Conservation (phyloP, 805 yeast species). For the Huiozyma sinensis region DNA sequence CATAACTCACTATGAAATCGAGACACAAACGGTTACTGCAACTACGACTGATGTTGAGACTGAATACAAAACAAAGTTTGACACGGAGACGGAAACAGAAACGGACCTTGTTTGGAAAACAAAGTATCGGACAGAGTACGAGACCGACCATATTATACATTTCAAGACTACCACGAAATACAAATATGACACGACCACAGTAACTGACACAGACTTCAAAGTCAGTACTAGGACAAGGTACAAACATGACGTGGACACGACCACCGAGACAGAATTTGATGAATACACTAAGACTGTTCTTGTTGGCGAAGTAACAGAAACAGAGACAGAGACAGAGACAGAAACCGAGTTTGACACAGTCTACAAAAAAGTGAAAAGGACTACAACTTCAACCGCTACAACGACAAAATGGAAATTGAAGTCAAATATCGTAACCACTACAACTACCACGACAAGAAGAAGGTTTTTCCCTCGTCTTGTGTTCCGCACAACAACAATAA, state of each 20-base stretch:
- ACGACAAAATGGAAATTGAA: conserved; percentile 11
- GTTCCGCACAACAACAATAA: too few relatives aligned
- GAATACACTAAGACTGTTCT: conserved; percentile 2
- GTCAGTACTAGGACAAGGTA: conserved; percentile 12
- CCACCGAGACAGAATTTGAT: conserved; percentile 18
- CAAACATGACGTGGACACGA: conserved; percentile 11
- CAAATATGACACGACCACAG: conserved; percentile 22
- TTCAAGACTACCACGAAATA: conserved; percentile 19
- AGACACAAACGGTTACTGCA: conserved; percentile 5
- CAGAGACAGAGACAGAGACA: conserved; percentile 8
- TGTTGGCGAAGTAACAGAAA: conserved; percentile 1
- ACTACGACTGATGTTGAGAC: conserved; percentile 1
- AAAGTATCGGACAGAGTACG: conserved; percentile 6
- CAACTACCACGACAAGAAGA: too few relatives aligned
- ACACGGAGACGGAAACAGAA: conserved; percentile 8
- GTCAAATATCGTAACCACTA: neutral
- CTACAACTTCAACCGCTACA: conserved; percentile 16
- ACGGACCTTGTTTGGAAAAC: conserved; percentile 6
- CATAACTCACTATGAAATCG: conserved; percentile 2
- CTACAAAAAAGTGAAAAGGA: conserved; percentile 7
- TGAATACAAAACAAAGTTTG: conserved; percentile 3
- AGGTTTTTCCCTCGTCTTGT: too few relatives aligned
- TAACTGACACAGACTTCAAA: conserved; percentile 16
- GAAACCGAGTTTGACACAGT: conserved; percentile 5
- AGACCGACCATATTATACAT: conserved; percentile 8